A percentile compares a stretch with the other conserved stretches of the same genome.
Conservation (phyloP, 116 monocot species). For the Zostera marina region DNA sequence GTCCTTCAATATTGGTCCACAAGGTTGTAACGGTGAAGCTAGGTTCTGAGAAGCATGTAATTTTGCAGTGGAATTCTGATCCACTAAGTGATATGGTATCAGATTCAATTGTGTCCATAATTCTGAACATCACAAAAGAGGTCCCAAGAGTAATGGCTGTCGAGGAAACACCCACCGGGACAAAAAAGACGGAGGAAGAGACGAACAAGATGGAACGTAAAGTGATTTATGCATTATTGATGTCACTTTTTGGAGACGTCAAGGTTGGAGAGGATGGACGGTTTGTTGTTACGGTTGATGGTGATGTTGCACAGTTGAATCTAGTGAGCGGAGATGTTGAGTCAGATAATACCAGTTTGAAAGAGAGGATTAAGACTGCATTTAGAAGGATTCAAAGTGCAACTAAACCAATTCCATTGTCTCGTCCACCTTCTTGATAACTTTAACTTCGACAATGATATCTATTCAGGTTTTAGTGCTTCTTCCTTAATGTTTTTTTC, state of each 20-base stretch:
- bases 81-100: conserved; percentile 97
- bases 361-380: conserved; percentile 68
- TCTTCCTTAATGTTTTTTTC: no score
- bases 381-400: conserved; percentile 59
- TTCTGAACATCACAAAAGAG: conserved; percentile 82
- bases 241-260: conserved; percentile 79
- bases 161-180: conserved; percentile 15
- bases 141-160: conserved; percentile 52
- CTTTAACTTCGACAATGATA: no score
- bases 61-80: conserved; percentile 76
- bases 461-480: no score
- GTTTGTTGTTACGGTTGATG: conserved; percentile 72
- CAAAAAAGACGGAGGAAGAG: conserved; percentile 36
- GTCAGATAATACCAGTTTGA: conserved; percentile 53
- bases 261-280: conserved; percentile 70
- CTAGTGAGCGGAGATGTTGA: conserved; percentile 70
- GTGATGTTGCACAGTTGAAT: conserved; percentile 43
- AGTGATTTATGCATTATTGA: conserved; percentile 54
- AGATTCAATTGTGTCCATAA: conserved; percentile 80
- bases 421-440: no score
- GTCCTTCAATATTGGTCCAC: conserved; percentile 49
- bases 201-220: conserved; percentile 62
- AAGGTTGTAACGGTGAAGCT: conserved; percentile 69
- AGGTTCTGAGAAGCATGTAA: conserved; percentile 58
- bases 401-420: conserved; percentile 57